Base-by-base conservation (phyloP, 768 basidiomycete species). In the Pleurotus tuber-regium region DNA sequence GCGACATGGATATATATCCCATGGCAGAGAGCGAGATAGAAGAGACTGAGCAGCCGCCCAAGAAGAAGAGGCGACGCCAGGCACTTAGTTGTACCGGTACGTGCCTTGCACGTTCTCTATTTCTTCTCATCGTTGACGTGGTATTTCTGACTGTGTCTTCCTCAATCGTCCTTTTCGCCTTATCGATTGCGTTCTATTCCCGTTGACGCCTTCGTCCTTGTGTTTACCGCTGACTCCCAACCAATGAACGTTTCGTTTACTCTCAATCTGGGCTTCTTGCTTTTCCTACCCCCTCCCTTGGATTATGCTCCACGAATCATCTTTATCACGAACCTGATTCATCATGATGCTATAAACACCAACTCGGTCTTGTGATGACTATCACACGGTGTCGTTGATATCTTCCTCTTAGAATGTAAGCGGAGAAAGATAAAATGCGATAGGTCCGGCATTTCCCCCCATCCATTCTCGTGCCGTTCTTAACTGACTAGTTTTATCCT, bases 401-500 rank as follows among this genome's bases (percentile, higher is more conserved):
- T 50, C 52, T 54, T 36, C 47, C 47, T 35, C 50, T 42, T 62
- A 90, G 90, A 91, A 66, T 92, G 89, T 66, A 92, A 92, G 66
- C 72, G 89, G 60, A 79, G 89, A 36, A 92, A 92, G 75, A 92
- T 92, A 67, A 88, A 87, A 64, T 92, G 90, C 66, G 89, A 92
- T 72, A 87, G 87, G 86, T 87, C 63, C 61, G 73, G 46, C 16
- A 2, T 47, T 47, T 23, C 46, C 30, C 12, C 14, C n/a, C 14
- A n/a, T 12, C 6, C 21, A 12, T 2, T 11, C 21, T 21, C 21
- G 4, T 8, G 41, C 26, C 41, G n/a, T n/a, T 24, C 9, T 10
- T 24, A 24, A 35, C 28, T 33, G n/a, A 47, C 30, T 26, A n/a
- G 14, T 47, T 47, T 33, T 49, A 62, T 61, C 58, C 56, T 56